Conservation (phyloP, 768 basidiomycete genomes). For the Mycena maculata region DNA sequence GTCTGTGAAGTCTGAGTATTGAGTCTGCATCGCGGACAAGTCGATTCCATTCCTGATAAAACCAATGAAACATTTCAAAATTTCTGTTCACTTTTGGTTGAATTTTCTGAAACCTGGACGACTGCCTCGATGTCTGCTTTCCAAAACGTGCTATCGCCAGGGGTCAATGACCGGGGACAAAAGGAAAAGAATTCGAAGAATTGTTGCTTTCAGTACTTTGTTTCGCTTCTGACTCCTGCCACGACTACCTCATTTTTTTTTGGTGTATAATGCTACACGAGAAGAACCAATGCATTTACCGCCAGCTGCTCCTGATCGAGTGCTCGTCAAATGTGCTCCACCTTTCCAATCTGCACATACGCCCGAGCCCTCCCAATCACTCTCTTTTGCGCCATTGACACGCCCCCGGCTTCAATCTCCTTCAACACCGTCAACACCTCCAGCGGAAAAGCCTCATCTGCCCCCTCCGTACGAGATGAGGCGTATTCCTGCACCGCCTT, state of each 20-base stretch:
- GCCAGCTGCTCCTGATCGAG: neutral
- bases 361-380: conserved; percentile 22
- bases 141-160: too few species aligned
- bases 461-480: conserved; percentile 21
- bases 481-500: conserved; percentile 23
- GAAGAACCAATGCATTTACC: conserved; percentile 1
- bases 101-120: too few species aligned
- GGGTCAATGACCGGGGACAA: too few species aligned
- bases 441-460: conserved; percentile 6
- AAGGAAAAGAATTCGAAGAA: too few species aligned
- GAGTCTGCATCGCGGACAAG: too few species aligned
- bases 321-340: conserved; percentile 5
- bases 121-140: too few species aligned
- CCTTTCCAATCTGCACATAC: conserved; percentile 15
- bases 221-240: neutral
- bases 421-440: conserved; percentile 14
- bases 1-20: too few species aligned
- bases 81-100: too few species aligned
- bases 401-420: conserved; percentile 19
- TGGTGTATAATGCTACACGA: neutral
- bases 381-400: conserved; percentile 20
- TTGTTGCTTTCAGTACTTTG: too few species aligned
- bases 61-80: too few species aligned
- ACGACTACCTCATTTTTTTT: neutral
- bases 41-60: too few species aligned